Evolutionary conservation across 176 grass and related monocot genomes (phyloP), one percentile per base, ranked within the genome.

Genomic region (Areca catechu): DNA sequence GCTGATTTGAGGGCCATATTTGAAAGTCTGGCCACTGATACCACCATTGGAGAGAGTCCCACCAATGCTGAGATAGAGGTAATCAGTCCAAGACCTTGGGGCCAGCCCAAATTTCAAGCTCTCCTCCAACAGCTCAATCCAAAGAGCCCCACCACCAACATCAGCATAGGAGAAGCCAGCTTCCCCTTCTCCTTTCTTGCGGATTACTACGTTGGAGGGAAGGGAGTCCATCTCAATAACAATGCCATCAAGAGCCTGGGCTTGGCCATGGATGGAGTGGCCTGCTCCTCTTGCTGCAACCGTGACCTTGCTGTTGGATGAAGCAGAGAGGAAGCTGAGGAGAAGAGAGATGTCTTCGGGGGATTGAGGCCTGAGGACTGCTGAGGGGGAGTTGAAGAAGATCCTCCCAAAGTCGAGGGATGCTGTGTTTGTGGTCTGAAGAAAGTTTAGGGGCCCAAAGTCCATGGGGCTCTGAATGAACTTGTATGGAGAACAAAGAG

Each of bases 11-110:
- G 90, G 85, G 59, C 85, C 90, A 82, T 89, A 68, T 73, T 95
- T 89, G 82, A 95, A 95, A 54, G 90, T 69, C 80, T 95, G 90
- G 48, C 90, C 90, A 57, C 90, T 89, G 63, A 95, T 89, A 60
- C 90, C 90, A 22, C 58, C 90, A 62, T 95, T 95, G 52, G 90
- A 95, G 24, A 95, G 82, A 56, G 90, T 95, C 66, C 90, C 90
- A 71, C 90, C 90, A 47, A 95, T 71, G 48, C 83, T 95, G 54
- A 95, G 82, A 69, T 89, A 77, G 57, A 95, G 24, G 79, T 95
- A 95, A 62, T 95, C 85, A 19, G 90, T 95, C 85, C 81, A 95
- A 19, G 90, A 95, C 58, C 37, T 72, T 68, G 90, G 90, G 52
- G 90, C 82, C 37, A 95, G 54, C 7, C 90, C 82, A 47, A 66